Conservation (phyloP, 2,329 filamentous ascomycete species). For the Alternaria longipes region DNA sequence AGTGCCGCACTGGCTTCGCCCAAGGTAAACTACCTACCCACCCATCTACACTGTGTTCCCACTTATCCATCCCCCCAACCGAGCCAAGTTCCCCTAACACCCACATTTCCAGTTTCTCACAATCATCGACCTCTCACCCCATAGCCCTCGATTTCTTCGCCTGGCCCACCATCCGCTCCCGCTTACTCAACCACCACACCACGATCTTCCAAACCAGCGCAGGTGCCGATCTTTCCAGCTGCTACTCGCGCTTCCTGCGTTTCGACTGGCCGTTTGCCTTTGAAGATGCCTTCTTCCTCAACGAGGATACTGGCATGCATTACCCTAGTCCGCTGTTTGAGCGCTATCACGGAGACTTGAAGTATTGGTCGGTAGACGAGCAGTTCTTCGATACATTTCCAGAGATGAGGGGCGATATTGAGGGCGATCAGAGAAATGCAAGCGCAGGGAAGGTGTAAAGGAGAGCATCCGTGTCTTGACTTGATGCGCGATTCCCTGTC, state of each 20-base stretch:
- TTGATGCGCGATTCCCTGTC: too few species aligned
- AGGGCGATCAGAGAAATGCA: slow-evolving; percentile 32
- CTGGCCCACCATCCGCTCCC: slow-evolving; percentile 45
- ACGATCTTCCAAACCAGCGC: slow-evolving; percentile 30
- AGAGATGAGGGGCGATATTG: slow-evolving; percentile 43
- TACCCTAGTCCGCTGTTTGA: slow-evolving; percentile 43
- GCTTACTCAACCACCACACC: slow-evolving; percentile 35
- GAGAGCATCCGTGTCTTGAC: too few species aligned
- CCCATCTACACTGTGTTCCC: not conserved
- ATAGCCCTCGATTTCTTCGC: slow-evolving; percentile 47
- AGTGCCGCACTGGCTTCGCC: slow-evolving; percentile 42
- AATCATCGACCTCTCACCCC: slow-evolving; percentile 39
- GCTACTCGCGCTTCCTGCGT: slow-evolving; percentile 37
- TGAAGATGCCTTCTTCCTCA: slow-evolving; percentile 44
- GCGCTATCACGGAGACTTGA: slow-evolving; percentile 41
- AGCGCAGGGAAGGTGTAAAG: too few species aligned
- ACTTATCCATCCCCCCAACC: not conserved
- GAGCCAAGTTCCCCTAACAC: not conserved
- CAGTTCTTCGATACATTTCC: slow-evolving; percentile 42
- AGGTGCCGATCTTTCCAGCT: slow-evolving; percentile 25
- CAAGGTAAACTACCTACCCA: slow-evolving; percentile 21
- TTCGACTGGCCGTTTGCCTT: slow-evolving; percentile 48
- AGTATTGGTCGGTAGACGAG: slow-evolving; percentile 36
- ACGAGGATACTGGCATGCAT: slow-evolving; percentile 23
- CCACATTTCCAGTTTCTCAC: slow-evolving; percentile 16